phyloP scores from a whole-genome alignment of 2,329 filamentous ascomycete genomes.

The Zelopaecilomyces penicillatus region DNA sequence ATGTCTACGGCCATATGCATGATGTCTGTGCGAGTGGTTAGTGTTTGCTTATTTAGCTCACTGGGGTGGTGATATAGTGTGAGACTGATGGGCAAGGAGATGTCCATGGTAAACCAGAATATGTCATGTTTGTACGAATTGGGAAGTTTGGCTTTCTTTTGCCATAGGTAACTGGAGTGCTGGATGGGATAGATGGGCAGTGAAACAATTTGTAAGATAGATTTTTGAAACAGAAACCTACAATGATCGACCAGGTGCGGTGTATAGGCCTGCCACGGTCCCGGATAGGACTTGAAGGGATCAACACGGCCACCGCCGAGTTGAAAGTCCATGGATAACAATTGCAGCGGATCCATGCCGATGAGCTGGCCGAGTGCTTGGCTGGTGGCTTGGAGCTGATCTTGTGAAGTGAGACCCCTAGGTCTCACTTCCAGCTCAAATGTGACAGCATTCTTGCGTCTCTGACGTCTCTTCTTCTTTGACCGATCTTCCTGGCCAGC shows the following conservation, averaged over 20 bases:
- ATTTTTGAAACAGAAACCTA: constrained; percentile 7
- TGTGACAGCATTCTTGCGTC: constrained; percentile 1
- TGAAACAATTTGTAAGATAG: no score
- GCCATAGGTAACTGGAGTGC: no score
- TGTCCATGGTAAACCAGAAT: no score
- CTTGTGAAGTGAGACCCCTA: no score
- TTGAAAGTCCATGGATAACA: constrained; percentile 10
- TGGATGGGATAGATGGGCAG: no score
- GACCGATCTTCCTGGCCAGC: constrained; percentile 1
- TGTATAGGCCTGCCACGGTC: constrained; percentile 13
- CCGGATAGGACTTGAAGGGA: constrained; percentile 18
- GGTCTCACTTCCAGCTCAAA: not conserved
- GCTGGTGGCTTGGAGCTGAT: not conserved
- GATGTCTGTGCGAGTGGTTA: constrained; percentile 13
- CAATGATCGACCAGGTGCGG: constrained; percentile 19
- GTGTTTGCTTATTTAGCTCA: not conserved
- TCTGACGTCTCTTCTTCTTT: constrained; percentile 5
- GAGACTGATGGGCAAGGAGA: no score
- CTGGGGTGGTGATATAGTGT: no score
- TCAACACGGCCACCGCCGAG: constrained; percentile 18
- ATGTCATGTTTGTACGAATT: no score
- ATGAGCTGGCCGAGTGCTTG: not conserved
- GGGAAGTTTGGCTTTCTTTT: no score
- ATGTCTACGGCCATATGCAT: constrained; percentile 22
- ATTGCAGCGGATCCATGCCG: no score